Conservation (phyloP, 2,329 filamentous ascomycete genomes). For the Magnaporthiopsis rhizophila region DNA sequence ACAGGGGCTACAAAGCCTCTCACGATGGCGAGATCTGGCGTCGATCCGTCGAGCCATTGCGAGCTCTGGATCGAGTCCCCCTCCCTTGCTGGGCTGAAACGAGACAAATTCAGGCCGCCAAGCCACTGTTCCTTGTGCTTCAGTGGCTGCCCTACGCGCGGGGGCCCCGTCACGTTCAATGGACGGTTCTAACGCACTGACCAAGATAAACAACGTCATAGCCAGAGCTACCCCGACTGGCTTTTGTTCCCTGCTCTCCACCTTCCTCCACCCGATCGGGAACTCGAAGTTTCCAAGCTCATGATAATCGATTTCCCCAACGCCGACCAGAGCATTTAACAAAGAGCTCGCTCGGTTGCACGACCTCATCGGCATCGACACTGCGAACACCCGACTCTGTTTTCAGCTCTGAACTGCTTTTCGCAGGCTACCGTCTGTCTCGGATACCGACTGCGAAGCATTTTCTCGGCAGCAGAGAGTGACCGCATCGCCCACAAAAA, state of each 20-base stretch:
- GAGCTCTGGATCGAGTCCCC: background rate
- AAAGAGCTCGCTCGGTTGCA: background rate
- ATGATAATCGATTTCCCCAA: background rate
- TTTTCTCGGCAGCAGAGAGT: background rate
- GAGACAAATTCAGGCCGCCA: background rate
- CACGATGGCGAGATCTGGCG: background rate
- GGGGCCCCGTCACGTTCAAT: background rate
- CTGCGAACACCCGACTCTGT: background rate
- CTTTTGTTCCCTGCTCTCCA: background rate
- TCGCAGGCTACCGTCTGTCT: background rate
- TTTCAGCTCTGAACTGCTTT: background rate
- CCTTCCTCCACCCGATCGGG: background rate
- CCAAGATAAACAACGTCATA: background rate
- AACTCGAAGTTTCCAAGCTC: background rate
- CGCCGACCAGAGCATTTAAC: background rate
- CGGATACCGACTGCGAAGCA: background rate
- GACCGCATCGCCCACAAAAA: background rate
- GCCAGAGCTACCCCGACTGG: background rate
- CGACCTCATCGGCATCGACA: background rate
- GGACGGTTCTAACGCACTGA: background rate
- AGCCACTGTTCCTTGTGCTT: background rate
- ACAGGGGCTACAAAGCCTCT: background rate
- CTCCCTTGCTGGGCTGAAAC: background rate
- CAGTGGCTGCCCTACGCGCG: background rate
- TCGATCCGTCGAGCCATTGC: background rate